Percentiles rank a stretch among this genome's conserved stretches.
These are phyloP conservation scores for Ploettnerulaceae sp. DNA, from an alignment of 2,329 filamentous ascomycete genomes.

Conservation along the genomic window DNA sequence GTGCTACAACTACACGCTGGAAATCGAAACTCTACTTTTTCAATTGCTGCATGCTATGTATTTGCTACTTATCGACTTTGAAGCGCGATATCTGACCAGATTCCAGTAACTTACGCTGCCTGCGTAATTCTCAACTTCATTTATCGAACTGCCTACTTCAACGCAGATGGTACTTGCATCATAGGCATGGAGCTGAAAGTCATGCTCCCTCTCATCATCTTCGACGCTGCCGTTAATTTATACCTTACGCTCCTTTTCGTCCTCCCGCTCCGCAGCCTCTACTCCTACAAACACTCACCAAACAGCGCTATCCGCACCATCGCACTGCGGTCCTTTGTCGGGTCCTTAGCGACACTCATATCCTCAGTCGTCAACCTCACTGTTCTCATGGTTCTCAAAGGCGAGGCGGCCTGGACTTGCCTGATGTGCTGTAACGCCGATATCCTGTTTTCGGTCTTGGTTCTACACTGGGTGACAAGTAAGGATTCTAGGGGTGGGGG, in stretches of 20 bases:
- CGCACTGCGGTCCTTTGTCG: conserved; percentile 50
- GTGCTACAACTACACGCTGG: conserved; percentile 34
- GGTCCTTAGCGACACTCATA: conserved; percentile 17
- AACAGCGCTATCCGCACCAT: conserved; percentile 44
- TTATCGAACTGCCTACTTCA: conserved; percentile 47
- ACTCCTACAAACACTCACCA: conserved; percentile 47
- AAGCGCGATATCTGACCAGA: background rate
- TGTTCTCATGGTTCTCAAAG: conserved; percentile 52
- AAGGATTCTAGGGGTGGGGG: conserved; percentile 28
- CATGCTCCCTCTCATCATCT: conserved; percentile 56
- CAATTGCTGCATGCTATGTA: conserved; percentile 53
- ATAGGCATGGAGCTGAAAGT: conserved; percentile 55
- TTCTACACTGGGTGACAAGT: conserved; percentile 54
- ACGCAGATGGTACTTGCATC: conserved; percentile 45
- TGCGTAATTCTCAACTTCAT: conserved; percentile 34
- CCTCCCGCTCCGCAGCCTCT: conserved; percentile 35
- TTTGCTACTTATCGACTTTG: background rate
- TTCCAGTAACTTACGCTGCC: conserved; percentile 21
- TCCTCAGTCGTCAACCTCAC: conserved; percentile 47
- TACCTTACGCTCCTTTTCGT: conserved; percentile 25
- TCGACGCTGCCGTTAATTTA: conserved; percentile 53
- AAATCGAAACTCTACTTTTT: conserved; percentile 55
- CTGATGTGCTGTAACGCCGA: conserved; percentile 61
- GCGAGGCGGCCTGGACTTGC: conserved; percentile 60
- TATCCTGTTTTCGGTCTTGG: conserved; percentile 53